phyloP scores from a whole-genome alignment of 2,329 filamentous ascomycete genomes.

The Fusarium nodosum region DNA sequence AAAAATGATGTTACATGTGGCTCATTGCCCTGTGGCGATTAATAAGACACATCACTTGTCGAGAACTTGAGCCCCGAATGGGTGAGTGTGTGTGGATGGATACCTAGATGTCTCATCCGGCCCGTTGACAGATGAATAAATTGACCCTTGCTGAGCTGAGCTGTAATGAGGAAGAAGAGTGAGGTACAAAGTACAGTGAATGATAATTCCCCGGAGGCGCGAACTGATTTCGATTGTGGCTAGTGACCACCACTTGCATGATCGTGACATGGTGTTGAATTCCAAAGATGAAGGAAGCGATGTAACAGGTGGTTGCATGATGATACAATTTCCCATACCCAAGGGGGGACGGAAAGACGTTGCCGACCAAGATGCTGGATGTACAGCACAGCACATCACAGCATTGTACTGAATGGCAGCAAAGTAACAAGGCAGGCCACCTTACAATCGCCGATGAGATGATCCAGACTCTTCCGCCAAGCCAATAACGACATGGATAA shows the following conservation, averaged over 20 bases:
- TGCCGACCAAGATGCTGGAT: conserved; percentile 23
- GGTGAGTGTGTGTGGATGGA: not conserved
- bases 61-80: conserved; percentile 9
- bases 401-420: not conserved
- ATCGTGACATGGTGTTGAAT: conserved; percentile 22
- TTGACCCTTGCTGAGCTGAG: conserved; percentile 45
- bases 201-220: conserved; percentile 38
- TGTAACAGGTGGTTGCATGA: conserved; percentile 20
- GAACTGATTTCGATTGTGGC: conserved; percentile 46
- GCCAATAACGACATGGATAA: conserved; percentile 15
- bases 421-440: not conserved
- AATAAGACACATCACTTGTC: conserved; percentile 27
- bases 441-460: conserved; percentile 38
- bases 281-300: conserved; percentile 9
- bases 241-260: conserved; percentile 38
- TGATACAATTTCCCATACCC: conserved; percentile 18
- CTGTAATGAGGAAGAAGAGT: conserved; percentile 22
- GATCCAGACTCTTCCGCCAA: conserved; percentile 37
- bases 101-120: conserved; percentile 39
- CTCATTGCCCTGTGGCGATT: conserved; percentile 41
- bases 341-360: conserved; percentile 18
- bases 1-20: conserved; percentile 37
- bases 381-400: conserved; percentile 2
- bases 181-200: conserved; percentile 2
- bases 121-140: conserved; percentile 32